A percentile compares a stretch with the other conserved stretches of the same genome.
phyloP scores from a whole-genome alignment of 2,329 filamentous ascomycete genomes.

The Ascocoryne sarcoides region DNA sequence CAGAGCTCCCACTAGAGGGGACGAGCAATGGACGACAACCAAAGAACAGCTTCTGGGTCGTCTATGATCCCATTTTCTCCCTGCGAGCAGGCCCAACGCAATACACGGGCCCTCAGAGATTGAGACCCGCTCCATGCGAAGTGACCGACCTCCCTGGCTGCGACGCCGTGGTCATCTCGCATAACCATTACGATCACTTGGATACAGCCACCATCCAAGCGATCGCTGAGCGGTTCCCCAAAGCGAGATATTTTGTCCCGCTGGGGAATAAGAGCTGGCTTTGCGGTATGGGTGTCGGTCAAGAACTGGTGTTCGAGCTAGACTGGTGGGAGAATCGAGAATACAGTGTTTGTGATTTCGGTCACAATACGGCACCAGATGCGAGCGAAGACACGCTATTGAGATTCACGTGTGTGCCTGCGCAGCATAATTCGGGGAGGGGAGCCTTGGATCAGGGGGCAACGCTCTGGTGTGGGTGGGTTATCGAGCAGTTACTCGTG shows the following conservation, averaged over 20 bases:
- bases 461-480: slow-evolving; percentile 85
- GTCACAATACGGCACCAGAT: slow-evolving; percentile 37
- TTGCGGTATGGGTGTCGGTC: slow-evolving; percentile 52
- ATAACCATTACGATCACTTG: slow-evolving; percentile 89
- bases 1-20: slow-evolving; percentile 13
- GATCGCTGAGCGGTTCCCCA: slow-evolving; percentile 60
- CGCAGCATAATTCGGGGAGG: slow-evolving; percentile 71
- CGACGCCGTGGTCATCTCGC: slow-evolving; percentile 65
- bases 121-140: slow-evolving; percentile 65
- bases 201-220: slow-evolving; percentile 65
- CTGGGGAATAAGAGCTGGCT: slow-evolving; percentile 80
- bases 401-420: slow-evolving; percentile 57
- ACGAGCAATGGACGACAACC: background rate
- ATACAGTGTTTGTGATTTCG: slow-evolving; percentile 42
- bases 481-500: slow-evolving; percentile 39
- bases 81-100: slow-evolving; percentile 17
- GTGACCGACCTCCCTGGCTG: slow-evolving; percentile 65
- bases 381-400: slow-evolving; percentile 44
- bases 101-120: slow-evolving; percentile 56
- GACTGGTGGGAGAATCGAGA: slow-evolving; percentile 90
- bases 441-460: slow-evolving; percentile 54
- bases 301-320: slow-evolving; percentile 62
- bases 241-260: slow-evolving; percentile 83
- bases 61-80: slow-evolving; percentile 21
- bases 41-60: slow-evolving; percentile 16